Conservation (phyloP, 2,329 filamentous ascomycete species). For the Aspergillus amoenus region DNA sequence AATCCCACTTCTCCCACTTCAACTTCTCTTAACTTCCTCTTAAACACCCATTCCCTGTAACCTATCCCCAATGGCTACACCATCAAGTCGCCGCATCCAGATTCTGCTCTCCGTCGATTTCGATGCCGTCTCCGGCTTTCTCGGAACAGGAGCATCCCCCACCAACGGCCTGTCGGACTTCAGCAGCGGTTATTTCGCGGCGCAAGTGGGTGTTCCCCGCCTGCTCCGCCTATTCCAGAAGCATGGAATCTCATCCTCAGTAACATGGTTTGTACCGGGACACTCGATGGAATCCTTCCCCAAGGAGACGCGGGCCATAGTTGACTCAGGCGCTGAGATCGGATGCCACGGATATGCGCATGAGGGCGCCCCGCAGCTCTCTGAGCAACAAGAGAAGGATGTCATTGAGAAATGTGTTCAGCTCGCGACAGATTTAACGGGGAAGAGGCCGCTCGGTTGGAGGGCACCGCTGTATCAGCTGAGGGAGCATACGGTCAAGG, state of each 20-base stretch:
- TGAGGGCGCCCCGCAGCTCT: conserved; percentile 70
- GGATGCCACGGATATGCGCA: conserved; percentile 63
- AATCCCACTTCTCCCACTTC: not conserved
- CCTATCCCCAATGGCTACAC: not conserved
- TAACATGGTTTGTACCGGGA: conserved; percentile 62
- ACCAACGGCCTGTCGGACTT: conserved; percentile 57
- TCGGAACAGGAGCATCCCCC: conserved; percentile 53
- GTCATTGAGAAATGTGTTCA: conserved; percentile 73
- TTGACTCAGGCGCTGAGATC: conserved; percentile 55
- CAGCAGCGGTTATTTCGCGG: conserved; percentile 55
- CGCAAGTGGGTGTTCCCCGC: conserved; percentile 56
- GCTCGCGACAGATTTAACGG: conserved; percentile 68
- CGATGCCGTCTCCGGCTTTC: conserved; percentile 60
- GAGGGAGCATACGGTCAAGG: conserved; percentile 39
- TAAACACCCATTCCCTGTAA: not conserved
- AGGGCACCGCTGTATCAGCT: conserved; percentile 41
- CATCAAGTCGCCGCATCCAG: conserved; percentile 20
- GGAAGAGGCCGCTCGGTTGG: conserved; percentile 61
- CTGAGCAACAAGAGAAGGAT: conserved; percentile 68
- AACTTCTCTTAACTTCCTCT: not conserved
- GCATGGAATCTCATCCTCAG: conserved; percentile 51
- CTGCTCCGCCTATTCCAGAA: conserved; percentile 56
- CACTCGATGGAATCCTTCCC: conserved; percentile 61
- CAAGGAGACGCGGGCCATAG: conserved; percentile 49
- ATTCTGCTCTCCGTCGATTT: conserved; percentile 50